Evolutionary conservation across 192 early-diverging fungal genomes (phyloP).

Genomic region (Backusella australiensis): DNA sequence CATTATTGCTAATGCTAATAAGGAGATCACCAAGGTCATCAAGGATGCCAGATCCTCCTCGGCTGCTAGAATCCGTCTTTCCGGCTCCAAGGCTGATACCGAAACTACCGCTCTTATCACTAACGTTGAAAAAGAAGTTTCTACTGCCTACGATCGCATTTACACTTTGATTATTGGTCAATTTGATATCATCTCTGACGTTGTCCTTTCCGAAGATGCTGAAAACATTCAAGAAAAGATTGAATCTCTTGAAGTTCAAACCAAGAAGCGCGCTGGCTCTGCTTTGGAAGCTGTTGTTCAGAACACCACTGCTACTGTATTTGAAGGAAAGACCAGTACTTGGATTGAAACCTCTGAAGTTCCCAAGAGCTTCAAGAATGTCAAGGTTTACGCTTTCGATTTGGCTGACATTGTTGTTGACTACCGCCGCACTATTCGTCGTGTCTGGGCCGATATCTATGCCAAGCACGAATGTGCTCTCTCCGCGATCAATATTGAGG

Average conservation of each 20-base stretch:
- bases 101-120: neutral
- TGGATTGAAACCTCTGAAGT: slow-evolving; percentile 26
- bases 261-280: slow-evolving; percentile 2
- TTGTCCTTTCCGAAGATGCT: neutral
- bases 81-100: neutral
- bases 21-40: neutral
- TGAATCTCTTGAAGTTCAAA: neutral
- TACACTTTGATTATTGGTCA: neutral
- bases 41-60: neutral
- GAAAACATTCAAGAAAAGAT: slow-evolving; percentile 13
- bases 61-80: neutral
- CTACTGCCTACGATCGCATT: slow-evolving; percentile 4
- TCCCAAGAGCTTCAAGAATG: slow-evolving; percentile 13
- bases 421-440: slow-evolving; percentile 6
- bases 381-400: slow-evolving; percentile 24
- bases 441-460: slow-evolving; percentile 8
- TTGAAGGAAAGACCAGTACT: slow-evolving; percentile 26
- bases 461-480: neutral
- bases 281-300: slow-evolving; percentile 13
- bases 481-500: neutral
- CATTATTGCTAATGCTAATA: neutral
- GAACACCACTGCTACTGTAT: slow-evolving; percentile 8
- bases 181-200: neutral
- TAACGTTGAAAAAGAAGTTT: slow-evolving; percentile 9
- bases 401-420: slow-evolving; percentile 20